Conservation (phyloP, 169 alveolate species). For the Ichthyophthirius multifiliis region DNA sequence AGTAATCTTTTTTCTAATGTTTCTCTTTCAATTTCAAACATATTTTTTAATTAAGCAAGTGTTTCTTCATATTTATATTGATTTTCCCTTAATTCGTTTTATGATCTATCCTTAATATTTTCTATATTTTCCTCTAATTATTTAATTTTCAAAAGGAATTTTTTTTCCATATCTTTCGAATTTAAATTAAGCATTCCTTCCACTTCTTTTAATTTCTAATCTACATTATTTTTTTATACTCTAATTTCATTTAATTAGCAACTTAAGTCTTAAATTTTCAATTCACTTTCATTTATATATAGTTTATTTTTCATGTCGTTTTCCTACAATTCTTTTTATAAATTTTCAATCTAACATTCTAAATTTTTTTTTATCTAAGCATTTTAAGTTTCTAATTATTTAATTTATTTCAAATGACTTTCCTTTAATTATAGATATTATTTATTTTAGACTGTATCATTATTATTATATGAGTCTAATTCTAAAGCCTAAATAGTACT, state of each 20-base stretch:
- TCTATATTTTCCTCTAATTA: constrained; percentile 54
- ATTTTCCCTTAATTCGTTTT: constrained; percentile 21
- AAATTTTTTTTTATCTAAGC: constrained; percentile 25
- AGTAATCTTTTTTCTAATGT: constrained; percentile 58
- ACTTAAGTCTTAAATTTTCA: constrained; percentile 32
- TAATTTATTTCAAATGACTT: constrained; percentile 40
- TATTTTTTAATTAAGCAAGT: constrained; percentile 56
- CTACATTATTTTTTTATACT: constrained; percentile 28
- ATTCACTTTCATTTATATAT: constrained; percentile 34
- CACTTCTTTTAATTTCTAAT: constrained; percentile 9
- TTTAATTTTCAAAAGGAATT: constrained; percentile 42
- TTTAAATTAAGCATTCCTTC: constrained; percentile 38
- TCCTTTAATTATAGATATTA: constrained; percentile 50
- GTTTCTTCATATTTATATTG: constrained; percentile 60
- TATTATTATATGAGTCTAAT: constrained; percentile 11
- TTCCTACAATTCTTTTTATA: constrained; percentile 46
- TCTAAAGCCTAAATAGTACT: constrained; percentile 38
- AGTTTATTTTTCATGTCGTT: constrained; percentile 38
- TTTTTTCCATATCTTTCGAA: constrained; percentile 49
- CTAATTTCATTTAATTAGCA: constrained; percentile 25
- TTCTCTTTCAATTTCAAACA: constrained; percentile 68
- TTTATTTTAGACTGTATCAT: constrained; percentile 50
- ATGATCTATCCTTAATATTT: constrained; percentile 30
- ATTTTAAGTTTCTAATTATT: constrained; percentile 43
- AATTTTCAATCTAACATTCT: constrained; percentile 39